Base-by-base conservation (phyloP, 768 basidiomycete species). In the Boletus rubescentipes region DNA sequence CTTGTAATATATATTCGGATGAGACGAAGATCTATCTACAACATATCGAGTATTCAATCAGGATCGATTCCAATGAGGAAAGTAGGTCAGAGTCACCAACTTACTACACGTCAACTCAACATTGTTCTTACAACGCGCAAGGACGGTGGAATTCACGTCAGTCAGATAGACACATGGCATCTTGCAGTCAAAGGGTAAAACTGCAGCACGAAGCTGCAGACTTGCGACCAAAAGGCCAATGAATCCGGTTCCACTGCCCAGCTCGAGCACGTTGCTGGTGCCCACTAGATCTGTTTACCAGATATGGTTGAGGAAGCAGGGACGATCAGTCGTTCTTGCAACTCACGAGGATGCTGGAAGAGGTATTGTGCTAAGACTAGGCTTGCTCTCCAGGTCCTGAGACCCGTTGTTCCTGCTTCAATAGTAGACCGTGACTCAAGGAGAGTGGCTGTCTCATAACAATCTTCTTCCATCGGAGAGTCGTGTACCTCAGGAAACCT, bases 321-420 rank as follows among this genome's bases (percentile, higher is more conserved):
- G 18, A 23, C 14, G 20, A 12, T 38, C 11, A 7, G 5, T 39
- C 10, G 6, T 20, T 10, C 34, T 31, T 46, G 43, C 31, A 12
- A 62, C 66, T 59, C 69, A 88, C 89, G 78, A 67, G 83, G 73
- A 62, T 86, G 74, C 9, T 61, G 54, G 18, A 82, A 77, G 21
- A 92, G 72, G 61, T 83, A 85, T 44, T 85, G 78, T 0, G 83
- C 82, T 18, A 92, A 73, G 30, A 80, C 72, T 40, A 86, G 79
- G 59, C 88, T 86, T 6, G 91, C 87, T 29, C 77, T 73, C 91
- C 91, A 93, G 8, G 90, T 93, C 49, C 87, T 77, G 44, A 92
- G 69, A 12, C 91, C 89, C 1, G 89, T 92, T 0, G 89, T 92
- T 0, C 91, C 90, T 38, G 75, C 74, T 66, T 91, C 89, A 29